These are phyloP conservation scores for Amniculicola lignicola DNA, from an alignment of 495 filamentous ascomycete genomes.

Conservation along the genomic window DNA sequence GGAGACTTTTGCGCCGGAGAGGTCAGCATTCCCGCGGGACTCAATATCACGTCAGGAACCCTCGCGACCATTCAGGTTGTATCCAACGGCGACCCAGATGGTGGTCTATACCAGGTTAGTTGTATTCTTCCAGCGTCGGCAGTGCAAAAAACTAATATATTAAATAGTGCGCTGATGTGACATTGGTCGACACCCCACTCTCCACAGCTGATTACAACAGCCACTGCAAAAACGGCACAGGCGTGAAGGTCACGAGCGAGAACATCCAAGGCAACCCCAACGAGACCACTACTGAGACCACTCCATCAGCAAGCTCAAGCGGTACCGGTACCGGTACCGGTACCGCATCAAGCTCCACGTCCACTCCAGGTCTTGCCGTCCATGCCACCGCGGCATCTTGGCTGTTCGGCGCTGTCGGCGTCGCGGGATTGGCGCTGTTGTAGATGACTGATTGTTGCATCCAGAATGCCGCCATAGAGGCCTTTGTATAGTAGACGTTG, in stretches of 20 bases:
- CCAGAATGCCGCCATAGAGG: too few species aligned
- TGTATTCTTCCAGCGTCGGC: not conserved
- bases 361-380: conserved; percentile 20
- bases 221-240: conserved; percentile 54
- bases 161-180: conserved; percentile 60
- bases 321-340: not conserved
- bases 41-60: conserved; percentile 49
- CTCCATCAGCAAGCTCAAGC: not conserved
- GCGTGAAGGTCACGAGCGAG: conserved; percentile 41
- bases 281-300: conserved; percentile 17
- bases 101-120: conserved; percentile 37
- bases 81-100: conserved; percentile 41
- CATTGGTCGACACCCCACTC: conserved; percentile 47
- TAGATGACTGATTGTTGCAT: conserved; percentile 2
- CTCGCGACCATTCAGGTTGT: conserved; percentile 66
- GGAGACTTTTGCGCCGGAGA: conserved; percentile 57
- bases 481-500: too few species aligned
- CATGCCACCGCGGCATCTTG: conserved; percentile 18
- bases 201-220: conserved; percentile 43
- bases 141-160: not conserved
- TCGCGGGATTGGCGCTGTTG: conserved; percentile 20
- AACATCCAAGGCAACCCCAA: conserved; percentile 31
- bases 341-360: conserved; percentile 2
- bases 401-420: conserved; percentile 27
- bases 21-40: conserved; percentile 39